phyloP scores from a whole-genome alignment of 352 stramenopile species.

The Globisporangium recalcitrans region DNA sequence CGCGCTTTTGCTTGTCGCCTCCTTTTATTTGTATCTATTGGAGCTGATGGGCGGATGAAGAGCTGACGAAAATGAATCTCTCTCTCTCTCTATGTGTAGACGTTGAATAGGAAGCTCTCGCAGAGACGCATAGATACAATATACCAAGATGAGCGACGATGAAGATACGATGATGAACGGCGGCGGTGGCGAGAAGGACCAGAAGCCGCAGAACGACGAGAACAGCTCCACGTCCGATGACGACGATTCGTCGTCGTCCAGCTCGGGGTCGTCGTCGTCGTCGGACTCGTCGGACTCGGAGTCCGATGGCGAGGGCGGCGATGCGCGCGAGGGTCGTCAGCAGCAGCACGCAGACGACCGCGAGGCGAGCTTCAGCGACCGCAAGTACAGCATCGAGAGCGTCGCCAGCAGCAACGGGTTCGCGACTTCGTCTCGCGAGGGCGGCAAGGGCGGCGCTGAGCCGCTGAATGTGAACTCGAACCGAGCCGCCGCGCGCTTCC shows the following conservation, averaged over 20 bases:
- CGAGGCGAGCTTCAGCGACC: conserved; percentile 16
- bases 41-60: not conserved
- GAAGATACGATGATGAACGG: conserved; percentile 20
- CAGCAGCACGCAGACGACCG: conserved; percentile 5
- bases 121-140: not conserved
- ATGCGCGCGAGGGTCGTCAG: conserved; percentile 11
- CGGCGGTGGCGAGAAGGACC: conserved; percentile 24
- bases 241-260: conserved; percentile 71
- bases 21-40: conserved; percentile 3
- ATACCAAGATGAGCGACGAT: conserved; percentile 28
- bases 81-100: not conserved
- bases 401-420: conserved; percentile 21
- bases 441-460: conserved; percentile 15
- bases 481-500: conserved; percentile 58
- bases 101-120: not conserved
- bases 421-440: not conserved
- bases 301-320: conserved; percentile 37
- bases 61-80: not conserved
- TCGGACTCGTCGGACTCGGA: conserved; percentile 80
- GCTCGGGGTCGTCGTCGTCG: conserved; percentile 61
- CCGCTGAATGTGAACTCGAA: conserved; percentile 71
- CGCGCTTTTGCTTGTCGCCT: not conserved
- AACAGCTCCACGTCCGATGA: conserved; percentile 70
- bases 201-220: conserved; percentile 27
- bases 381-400: conserved; percentile 39